phyloP scores from a whole-genome alignment of 495 filamentous ascomycete genomes.

The Umbilicaria muhlenbergii region DNA sequence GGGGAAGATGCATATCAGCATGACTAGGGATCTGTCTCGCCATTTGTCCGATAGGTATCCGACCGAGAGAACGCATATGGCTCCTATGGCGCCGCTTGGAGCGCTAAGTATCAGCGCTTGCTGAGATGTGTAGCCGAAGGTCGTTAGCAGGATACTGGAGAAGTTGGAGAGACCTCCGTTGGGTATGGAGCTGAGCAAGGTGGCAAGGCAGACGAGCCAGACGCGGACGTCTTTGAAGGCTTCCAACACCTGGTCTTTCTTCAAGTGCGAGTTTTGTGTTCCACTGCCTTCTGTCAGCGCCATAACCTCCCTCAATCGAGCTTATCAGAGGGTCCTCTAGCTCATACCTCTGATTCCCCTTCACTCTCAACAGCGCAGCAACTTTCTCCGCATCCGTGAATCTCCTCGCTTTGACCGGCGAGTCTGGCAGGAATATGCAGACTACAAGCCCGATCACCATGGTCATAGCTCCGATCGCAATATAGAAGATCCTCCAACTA shows the following conservation, averaged over 20 bases:
- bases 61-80: slow-evolving; percentile 13
- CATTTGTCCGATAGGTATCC: slow-evolving; percentile 17
- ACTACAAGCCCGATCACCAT: slow-evolving; percentile 35
- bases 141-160: slow-evolving; percentile 28
- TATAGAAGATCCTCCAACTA: slow-evolving; percentile 44
- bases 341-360: slow-evolving; percentile 24
- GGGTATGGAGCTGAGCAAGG: slow-evolving; percentile 31
- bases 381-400: slow-evolving; percentile 33
- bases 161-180: slow-evolving; percentile 37
- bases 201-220: slow-evolving; percentile 29
- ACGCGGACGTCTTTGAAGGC: slow-evolving; percentile 23
- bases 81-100: slow-evolving; percentile 17
- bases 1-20: slow-evolving; percentile 19
- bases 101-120: slow-evolving; percentile 17
- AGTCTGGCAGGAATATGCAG: slow-evolving; percentile 31
- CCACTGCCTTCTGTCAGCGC: slow-evolving; percentile 3
- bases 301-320: no score
- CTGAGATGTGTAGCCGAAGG: slow-evolving; percentile 23
- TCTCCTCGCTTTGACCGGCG: slow-evolving; percentile 32
- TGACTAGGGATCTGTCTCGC: slow-evolving; percentile 16
- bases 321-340: no score
- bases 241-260: slow-evolving; percentile 21
- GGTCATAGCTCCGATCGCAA: slow-evolving; percentile 38
- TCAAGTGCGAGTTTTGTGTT: slow-evolving; percentile 21
- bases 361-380: slow-evolving; percentile 32